Base-by-base conservation (phyloP, 192 early-diverging fungal species). In the Dissophora globulifera region DNA sequence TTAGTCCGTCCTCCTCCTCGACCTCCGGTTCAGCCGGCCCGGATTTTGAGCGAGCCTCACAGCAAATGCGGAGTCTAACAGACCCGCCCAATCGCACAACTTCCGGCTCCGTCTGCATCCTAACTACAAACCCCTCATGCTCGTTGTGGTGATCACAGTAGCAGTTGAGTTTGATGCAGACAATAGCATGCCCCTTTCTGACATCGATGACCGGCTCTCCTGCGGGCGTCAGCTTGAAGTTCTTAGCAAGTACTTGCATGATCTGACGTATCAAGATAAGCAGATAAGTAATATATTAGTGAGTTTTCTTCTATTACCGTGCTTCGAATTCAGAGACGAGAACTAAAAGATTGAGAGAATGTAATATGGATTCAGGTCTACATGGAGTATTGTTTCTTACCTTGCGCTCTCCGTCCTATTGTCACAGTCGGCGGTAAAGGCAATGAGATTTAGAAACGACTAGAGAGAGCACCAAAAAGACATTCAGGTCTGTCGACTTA, bases 121-220 rank as follows among this genome's bases (percentile, higher is more conserved):
- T 46, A 17, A 74, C 69, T 4, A 64, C 62, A 58, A 74, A 74
- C 1, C 69, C 69, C 17, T 74, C 69, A 16, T 74, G 69, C 12
- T 74, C 69, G 25, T 62, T 62, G 30, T 74, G 69, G 31, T 74
- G 69, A 46, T 74, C 69, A 38, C 69, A 64, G 33, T 74, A 74
- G n/a, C 69, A 74, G 40, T 74, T 74, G 1, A 74, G 55, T 35
- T 74, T 74, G 29, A 74, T 74, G 19, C 69, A 74, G 17, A 74
- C 55, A 19, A 74, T 64, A 20, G 62, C 69, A 47, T 74, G 69
- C 0, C 69, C 69, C 35, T 74, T 74, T 0, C 69, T 45, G 31
- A 74, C 64, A 26, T 74, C 69, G 29, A 74, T 74, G 25, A 74
- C 61, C 20, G 69, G 69, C 33, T 74, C 60, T 33, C 69, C 69